Evolutionary conservation across 2,329 filamentous ascomycete genomes (phyloP).

Genomic region (Pseudogymnoascus sp.): DNA sequence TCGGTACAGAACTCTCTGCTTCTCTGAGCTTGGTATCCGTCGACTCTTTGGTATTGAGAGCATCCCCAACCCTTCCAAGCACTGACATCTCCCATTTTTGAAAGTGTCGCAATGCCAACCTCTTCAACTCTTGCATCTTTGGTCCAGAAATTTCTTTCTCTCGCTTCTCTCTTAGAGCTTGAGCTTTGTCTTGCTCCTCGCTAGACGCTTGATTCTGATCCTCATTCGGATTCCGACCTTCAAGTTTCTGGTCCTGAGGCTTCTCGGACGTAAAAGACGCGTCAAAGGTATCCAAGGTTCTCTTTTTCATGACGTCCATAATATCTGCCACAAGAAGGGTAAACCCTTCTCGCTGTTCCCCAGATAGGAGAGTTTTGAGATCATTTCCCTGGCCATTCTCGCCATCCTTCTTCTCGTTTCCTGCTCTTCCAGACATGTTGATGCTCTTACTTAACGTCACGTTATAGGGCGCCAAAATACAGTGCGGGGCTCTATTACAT

Average conservation of each 20-base stretch:
- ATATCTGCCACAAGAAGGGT: constrained; percentile 43
- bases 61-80: constrained; percentile 60
- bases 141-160: constrained; percentile 42
- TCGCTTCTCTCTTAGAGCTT: constrained; percentile 28
- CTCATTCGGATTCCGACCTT: constrained; percentile 31
- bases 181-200: constrained; percentile 25
- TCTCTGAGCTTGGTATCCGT: constrained; percentile 24
- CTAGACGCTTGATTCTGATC: constrained; percentile 20
- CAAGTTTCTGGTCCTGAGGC: constrained; percentile 25
- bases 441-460: background rate
- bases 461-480: background rate
- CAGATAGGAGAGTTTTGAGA: constrained; percentile 24
- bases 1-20: constrained; percentile 21
- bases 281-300: constrained; percentile 46
- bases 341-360: constrained; percentile 36
- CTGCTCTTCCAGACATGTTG: background rate
- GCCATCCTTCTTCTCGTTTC: background rate
- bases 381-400: constrained; percentile 20
- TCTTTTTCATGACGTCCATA: constrained; percentile 46
- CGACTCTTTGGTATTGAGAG: constrained; percentile 47
- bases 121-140: constrained; percentile 57
- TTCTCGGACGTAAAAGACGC: constrained; percentile 20
- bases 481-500: background rate
- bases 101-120: constrained; percentile 61
- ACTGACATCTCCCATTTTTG: constrained; percentile 72